Evolutionary conservation across 2,329 filamentous ascomycete species (phyloP).

Genomic region (Aureobasidium sp.): DNA sequence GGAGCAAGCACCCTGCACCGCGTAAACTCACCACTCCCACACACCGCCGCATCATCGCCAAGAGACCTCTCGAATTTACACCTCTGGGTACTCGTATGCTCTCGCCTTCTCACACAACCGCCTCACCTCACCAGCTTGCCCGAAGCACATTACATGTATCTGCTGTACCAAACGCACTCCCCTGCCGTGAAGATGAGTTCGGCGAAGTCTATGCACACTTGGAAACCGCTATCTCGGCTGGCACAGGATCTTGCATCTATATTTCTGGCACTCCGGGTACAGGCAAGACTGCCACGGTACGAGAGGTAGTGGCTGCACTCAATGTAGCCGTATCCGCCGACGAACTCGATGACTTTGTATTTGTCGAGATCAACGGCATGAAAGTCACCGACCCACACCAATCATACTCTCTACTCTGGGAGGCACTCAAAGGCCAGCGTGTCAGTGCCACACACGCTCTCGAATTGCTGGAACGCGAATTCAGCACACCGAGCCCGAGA

Average conservation of each 20-base stretch:
- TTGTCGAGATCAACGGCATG: constrained; percentile 99
- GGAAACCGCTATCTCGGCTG: constrained; percentile 87
- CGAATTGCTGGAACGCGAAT: constrained; percentile 84
- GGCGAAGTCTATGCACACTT: constrained; percentile 86
- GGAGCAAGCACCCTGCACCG: constrained; percentile 37
- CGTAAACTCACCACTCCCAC: constrained; percentile 53
- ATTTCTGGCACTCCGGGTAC: constrained; percentile 98
- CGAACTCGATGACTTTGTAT: constrained; percentile 96
- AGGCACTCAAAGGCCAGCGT: constrained; percentile 85
- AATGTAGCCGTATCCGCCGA: constrained; percentile 82
- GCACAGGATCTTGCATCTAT: constrained; percentile 92
- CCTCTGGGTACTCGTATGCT: constrained; percentile 83
- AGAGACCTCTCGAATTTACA: constrained; percentile 89
- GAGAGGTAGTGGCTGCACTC: constrained; percentile 83
- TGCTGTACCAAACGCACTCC: constrained; percentile 78
- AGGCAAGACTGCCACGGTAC: constrained; percentile 93
- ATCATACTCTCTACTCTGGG: constrained; percentile 90
- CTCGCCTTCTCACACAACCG: constrained; percentile 62
- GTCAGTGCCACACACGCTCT: constrained; percentile 87
- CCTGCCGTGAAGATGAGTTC: constrained; percentile 89
- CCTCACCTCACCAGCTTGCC: constrained; percentile 86
- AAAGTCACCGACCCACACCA: constrained; percentile 98
- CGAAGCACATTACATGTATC: constrained; percentile 86
- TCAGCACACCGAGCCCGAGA: constrained; percentile 80
- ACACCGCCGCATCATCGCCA: constrained; percentile 62